Evolutionary conservation across 2,329 filamentous ascomycete species (phyloP).

Genomic region (Fusarium sp.): DNA sequence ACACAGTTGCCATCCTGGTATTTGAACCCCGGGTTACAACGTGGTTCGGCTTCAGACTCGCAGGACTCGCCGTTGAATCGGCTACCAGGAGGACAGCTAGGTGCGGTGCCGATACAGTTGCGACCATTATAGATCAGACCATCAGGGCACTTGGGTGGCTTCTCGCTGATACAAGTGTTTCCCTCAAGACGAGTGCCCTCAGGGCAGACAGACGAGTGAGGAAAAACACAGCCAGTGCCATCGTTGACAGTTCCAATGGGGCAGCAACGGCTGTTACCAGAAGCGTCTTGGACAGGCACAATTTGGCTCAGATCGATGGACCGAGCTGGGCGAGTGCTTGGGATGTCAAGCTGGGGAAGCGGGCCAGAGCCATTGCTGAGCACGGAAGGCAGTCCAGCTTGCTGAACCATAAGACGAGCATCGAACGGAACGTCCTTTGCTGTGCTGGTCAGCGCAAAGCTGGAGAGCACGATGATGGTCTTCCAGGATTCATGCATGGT

Average conservation of each 20-base stretch:
- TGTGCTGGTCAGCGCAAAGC: not conserved
- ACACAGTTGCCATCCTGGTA: slow-evolving; percentile 1
- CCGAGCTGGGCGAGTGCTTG: not conserved
- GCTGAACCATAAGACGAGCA: not conserved
- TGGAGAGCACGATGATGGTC: not conserved
- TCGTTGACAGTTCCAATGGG: slow-evolving; percentile 27
- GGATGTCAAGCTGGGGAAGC: not conserved
- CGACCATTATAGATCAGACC: slow-evolving; percentile 7
- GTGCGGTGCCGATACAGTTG: not conserved
- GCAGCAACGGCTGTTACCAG: slow-evolving; percentile 13
- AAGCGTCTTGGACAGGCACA: not conserved
- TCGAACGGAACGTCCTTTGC: slow-evolving; percentile 3
- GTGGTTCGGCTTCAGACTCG: not conserved
- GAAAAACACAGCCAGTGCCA: slow-evolving; percentile 24
- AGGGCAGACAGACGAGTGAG: slow-evolving; percentile 20
- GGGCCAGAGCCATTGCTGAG: not conserved
- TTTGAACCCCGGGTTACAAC: not conserved
- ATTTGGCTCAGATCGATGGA: slow-evolving; percentile 14
- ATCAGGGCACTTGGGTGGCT: not conserved
- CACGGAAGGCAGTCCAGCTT: not conserved
- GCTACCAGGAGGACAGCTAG: not conserved
- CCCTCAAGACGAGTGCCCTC: slow-evolving; percentile 16
- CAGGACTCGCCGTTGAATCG: slow-evolving; percentile 20
- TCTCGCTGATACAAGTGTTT: slow-evolving; percentile 17
- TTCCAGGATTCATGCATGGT: slow-evolving; percentile 7